Base-by-base conservation (phyloP, 768 basidiomycete species). In the Coprinopsis strossmayeri region DNA sequence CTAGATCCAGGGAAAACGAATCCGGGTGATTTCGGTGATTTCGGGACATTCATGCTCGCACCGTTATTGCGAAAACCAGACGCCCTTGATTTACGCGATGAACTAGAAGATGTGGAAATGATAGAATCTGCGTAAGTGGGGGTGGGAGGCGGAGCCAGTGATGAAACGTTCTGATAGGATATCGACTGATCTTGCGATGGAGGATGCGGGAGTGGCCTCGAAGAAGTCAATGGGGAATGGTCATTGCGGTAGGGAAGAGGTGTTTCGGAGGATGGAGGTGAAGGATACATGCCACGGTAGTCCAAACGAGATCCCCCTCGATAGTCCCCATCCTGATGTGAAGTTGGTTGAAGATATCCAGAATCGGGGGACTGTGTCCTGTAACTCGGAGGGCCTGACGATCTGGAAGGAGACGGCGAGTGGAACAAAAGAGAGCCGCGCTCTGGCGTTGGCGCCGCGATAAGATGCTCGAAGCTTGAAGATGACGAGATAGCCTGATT, bases 1-100 rank as follows among this genome's bases (percentile, higher is more conserved):
- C 64, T 52, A 5, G 58, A 59, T 9, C 64, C 62, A 12, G 64
- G 64, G 40, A 59, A 62, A n/a, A 65, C 50, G 43, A 62, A 64
- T 15, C 34, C 53, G 12, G 51, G 40, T 10, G 59, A 15, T 26
- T 34, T 40, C 10, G 46, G 15, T n/a, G n/a, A n/a, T n/a, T n/a
- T n/a, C n/a, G n/a, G n/a, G n/a, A n/a, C n/a, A n/a, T n/a, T n/a
- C n/a, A n/a, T n/a, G n/a, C n/a, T n/a, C n/a, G n/a, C n/a, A n/a
- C n/a, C n/a, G n/a, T n/a, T n/a, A n/a, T 48, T n/a, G 17, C n/a
- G 18, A 13, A 48, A 40, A 12, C 48, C 37, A 13, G 56, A 52
- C 23, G 42, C 34, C 3, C n/a, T 17, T 21, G 53, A 54, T 20
- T 27, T 40, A 7, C 26, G 40, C 7, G 46, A 52, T n/a, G 51